Conservation (phyloP, 2,329 filamentous ascomycete genomes). For the Stachybotrys echinatus region DNA sequence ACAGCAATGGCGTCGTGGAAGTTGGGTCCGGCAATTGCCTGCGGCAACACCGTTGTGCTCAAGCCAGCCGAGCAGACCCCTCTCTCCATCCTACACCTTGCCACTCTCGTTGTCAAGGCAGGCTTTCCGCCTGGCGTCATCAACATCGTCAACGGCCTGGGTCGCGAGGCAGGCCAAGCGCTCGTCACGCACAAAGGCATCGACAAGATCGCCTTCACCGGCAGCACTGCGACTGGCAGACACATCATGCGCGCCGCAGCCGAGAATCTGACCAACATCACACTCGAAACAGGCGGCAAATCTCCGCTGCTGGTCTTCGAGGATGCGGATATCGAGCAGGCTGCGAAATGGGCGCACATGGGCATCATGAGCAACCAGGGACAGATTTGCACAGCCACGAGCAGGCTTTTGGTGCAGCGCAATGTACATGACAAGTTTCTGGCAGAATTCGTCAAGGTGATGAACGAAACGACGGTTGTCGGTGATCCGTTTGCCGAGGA, state of each 20-base stretch:
- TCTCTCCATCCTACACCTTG: constrained; percentile 60
- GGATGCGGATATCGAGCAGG: constrained; percentile 68
- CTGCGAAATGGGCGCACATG: constrained; percentile 69
- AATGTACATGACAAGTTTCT: constrained; percentile 80
- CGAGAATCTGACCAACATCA: constrained; percentile 71
- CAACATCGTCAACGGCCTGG: constrained; percentile 71
- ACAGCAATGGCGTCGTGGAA: constrained; percentile 68
- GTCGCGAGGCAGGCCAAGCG: constrained; percentile 68
- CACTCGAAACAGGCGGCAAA: constrained; percentile 73
- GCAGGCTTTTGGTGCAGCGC: constrained; percentile 77
- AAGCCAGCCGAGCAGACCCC: constrained; percentile 74
- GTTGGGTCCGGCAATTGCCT: constrained; percentile 65
- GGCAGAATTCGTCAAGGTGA: constrained; percentile 67
- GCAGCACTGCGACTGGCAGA: constrained; percentile 65
- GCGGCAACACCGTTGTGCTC: constrained; percentile 65
- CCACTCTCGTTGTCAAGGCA: constrained; percentile 62
- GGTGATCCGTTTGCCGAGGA: constrained; percentile 22
- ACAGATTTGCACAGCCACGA: constrained; percentile 66
- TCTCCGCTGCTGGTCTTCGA: constrained; percentile 71
- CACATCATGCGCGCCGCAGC: constrained; percentile 74
- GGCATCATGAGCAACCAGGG: constrained; percentile 60
- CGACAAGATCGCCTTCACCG: constrained; percentile 76
- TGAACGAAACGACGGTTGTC: constrained; percentile 39
- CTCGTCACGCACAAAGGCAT: constrained; percentile 45
- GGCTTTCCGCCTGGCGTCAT: constrained; percentile 71